These are phyloP conservation scores for Suillus sp. DNA, from an alignment of 768 basidiomycete genomes.

Conservation along the genomic window DNA sequence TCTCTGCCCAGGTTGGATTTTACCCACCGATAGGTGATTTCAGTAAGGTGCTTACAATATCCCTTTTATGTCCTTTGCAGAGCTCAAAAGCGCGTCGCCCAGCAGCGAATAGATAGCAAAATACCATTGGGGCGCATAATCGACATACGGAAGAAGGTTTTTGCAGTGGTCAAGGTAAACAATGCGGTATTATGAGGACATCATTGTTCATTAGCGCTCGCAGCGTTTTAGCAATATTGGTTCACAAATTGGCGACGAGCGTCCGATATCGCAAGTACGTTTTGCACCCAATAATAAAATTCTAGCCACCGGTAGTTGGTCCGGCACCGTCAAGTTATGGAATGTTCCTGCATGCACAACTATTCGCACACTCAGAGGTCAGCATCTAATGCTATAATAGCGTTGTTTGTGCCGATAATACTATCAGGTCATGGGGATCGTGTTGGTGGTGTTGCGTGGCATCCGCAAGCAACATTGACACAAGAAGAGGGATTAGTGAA, in stretches of 20 bases:
- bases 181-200: background rate
- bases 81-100: constrained; percentile 92
- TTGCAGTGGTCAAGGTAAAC: constrained; percentile 84
- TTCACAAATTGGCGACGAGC: constrained; percentile 96
- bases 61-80: constrained; percentile 56
- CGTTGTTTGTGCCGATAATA: constrained; percentile 15
- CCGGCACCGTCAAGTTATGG: constrained; percentile 94
- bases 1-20: constrained; percentile 93
- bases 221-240: constrained; percentile 92
- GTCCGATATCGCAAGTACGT: constrained; percentile 90
- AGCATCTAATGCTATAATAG: constrained; percentile 16
- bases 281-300: constrained; percentile 91
- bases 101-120: constrained; percentile 88
- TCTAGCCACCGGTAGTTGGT: constrained; percentile 95
- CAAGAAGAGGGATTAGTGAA: constrained; percentile 69
- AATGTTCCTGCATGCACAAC: constrained; percentile 89
- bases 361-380: constrained; percentile 74
- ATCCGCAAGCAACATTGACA: constrained; percentile 85
- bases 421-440: constrained; percentile 80
- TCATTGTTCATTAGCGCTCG: background rate
- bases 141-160: constrained; percentile 90
- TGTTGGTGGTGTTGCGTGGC: constrained; percentile 97
- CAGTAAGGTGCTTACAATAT: constrained; percentile 79
- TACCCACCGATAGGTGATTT: constrained; percentile 52
- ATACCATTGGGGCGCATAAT: constrained; percentile 87